These are phyloP conservation scores for Eleusine indica DNA, from an alignment of 176 grass and related monocot species.

Conservation along the genomic window DNA sequence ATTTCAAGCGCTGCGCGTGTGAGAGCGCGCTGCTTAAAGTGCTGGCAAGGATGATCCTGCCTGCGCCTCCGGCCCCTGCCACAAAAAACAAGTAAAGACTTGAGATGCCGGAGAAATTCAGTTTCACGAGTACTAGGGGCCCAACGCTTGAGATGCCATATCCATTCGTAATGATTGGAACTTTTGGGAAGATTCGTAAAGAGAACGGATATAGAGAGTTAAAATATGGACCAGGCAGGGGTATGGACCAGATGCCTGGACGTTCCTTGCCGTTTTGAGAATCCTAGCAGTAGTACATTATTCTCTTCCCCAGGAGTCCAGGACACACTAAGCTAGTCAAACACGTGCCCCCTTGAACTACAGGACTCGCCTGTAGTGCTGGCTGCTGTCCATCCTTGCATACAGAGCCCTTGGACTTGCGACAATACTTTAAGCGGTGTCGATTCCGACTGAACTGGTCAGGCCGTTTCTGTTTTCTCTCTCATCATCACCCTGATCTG, in stretches of 20 bases:
- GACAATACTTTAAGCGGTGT: neutral
- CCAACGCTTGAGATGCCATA: neutral
- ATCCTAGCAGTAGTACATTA: neutral
- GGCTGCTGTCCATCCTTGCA: neutral
- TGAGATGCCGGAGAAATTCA: neutral
- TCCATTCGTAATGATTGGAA: conserved; percentile 16
- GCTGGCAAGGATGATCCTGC: neutral
- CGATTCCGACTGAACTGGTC: neutral
- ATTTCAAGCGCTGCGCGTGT: neutral
- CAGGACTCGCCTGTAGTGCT: neutral
- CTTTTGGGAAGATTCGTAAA: neutral
- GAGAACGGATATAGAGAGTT: neutral
- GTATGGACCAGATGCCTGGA: conserved; percentile 21
- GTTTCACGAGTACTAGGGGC: neutral
- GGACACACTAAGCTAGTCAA: conserved; percentile 29
- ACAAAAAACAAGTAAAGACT: neutral
- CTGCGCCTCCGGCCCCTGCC: neutral
- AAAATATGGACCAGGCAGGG: neutral
- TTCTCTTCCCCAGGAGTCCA: neutral
- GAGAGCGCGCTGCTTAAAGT: neutral
- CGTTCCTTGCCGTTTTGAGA: neutral
- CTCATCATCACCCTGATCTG: neutral
- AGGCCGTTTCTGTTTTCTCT: neutral
- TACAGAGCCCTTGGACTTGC: neutral
- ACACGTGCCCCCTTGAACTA: conserved; percentile 15